Evolutionary conservation across 768 basidiomycete genomes (phyloP).

Genomic region (Amanita pallidorosea): DNA sequence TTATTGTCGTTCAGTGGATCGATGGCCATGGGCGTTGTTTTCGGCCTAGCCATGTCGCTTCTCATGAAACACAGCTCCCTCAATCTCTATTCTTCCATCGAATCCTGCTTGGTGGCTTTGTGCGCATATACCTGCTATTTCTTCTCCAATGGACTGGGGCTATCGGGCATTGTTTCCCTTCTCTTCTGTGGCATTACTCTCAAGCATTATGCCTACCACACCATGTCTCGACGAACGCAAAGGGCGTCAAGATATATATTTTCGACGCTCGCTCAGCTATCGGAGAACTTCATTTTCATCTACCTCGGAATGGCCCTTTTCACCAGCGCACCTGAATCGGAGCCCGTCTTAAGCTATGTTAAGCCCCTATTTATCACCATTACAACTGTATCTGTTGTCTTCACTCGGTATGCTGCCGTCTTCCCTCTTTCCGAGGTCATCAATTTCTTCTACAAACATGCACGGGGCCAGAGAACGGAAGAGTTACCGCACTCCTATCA

Average conservation of each 20-base stretch:
- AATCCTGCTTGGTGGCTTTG: constrained; percentile 92
- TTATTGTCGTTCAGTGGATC: constrained; percentile 90
- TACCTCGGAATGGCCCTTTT: constrained; percentile 97
- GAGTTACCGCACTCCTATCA: constrained; percentile 97
- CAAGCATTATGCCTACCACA: constrained; percentile 99
- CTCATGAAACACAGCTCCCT: constrained; percentile 92
- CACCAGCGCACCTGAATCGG: constrained; percentile 71
- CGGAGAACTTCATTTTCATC: constrained; percentile 99
- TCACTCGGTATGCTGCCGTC: constrained; percentile 91
- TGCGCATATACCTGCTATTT: constrained; percentile 97
- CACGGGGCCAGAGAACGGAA: constrained; percentile 76
- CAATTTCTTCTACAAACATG: constrained; percentile 83
- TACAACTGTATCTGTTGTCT: constrained; percentile 84
- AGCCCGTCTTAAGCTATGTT: constrained; percentile 73
- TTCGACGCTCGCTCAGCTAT: constrained; percentile 84
- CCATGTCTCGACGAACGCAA: constrained; percentile 94
- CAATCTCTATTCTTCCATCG: constrained; percentile 81
- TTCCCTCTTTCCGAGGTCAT: constrained; percentile 93
- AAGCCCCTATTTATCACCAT: constrained; percentile 94
- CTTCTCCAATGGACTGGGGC: constrained; percentile 91
- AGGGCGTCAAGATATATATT: constrained; percentile 94
- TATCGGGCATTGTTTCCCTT: constrained; percentile 95
- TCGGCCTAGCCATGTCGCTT: constrained; percentile 85
- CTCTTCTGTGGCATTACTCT: constrained; percentile 98
- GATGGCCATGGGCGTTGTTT: constrained; percentile 86